phyloP scores from a whole-genome alignment of 2,329 filamentous ascomycete species.

The Cryphonectria parasitica region DNA sequence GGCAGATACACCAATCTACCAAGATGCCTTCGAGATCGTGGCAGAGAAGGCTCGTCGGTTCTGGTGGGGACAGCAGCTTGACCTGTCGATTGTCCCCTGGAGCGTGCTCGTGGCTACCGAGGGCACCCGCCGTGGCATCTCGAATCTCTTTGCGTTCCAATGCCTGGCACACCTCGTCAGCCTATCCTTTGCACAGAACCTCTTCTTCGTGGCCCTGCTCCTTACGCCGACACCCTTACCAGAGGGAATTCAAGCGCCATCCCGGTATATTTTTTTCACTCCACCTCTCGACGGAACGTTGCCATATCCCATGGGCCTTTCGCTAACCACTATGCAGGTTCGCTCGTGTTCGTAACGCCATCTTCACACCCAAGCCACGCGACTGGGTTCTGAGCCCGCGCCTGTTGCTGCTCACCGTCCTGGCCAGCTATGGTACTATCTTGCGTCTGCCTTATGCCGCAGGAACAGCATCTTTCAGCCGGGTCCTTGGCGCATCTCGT shows the following conservation, averaged over 20 bases:
- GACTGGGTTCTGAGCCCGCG: constrained; percentile 48
- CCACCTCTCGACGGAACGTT: no score
- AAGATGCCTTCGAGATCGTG: constrained; percentile 58
- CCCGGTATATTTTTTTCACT: constrained; percentile 32
- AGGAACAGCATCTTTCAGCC: constrained; percentile 46
- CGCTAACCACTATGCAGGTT: constrained; percentile 29
- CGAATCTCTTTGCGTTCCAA: constrained; percentile 59
- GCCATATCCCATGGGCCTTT: no score
- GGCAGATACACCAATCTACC: constrained; percentile 54
- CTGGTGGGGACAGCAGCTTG: constrained; percentile 67
- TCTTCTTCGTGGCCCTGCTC: constrained; percentile 64
- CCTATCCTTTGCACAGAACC: constrained; percentile 64
- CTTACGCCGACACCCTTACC: constrained; percentile 56
- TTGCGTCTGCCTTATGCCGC: constrained; percentile 46
- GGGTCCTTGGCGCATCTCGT: constrained; percentile 39
- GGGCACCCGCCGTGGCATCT: constrained; percentile 60
- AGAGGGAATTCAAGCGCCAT: constrained; percentile 35
- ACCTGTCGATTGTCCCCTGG: constrained; percentile 58
- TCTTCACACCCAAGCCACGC: constrained; percentile 46
- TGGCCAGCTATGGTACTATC: constrained; percentile 42
- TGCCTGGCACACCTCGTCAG: constrained; percentile 62
- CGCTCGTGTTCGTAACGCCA: constrained; percentile 35
- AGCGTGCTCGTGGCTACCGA: constrained; percentile 62
- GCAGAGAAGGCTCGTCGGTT: constrained; percentile 58
- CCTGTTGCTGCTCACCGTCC: constrained; percentile 41